Evolutionary conservation across 2,329 filamentous ascomycete genomes (phyloP).

Genomic region (Pestalotiopsis sp.): DNA sequence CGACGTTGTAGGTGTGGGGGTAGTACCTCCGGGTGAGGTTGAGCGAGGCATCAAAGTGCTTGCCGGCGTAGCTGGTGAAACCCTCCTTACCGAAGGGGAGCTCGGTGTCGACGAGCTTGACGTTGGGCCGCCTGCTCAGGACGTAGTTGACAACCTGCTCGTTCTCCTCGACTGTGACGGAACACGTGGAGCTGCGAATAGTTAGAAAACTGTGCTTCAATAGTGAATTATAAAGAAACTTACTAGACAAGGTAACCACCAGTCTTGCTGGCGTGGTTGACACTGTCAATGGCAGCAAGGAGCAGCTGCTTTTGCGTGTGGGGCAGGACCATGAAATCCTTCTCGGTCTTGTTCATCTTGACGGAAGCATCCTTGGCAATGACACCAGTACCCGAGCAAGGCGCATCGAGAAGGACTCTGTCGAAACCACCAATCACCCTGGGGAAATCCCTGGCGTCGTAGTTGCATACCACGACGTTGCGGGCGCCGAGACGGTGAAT

Average conservation of each 20-base stretch:
- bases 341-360: conserved; percentile 97
- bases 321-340: conserved; percentile 90
- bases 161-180: conserved; percentile 89
- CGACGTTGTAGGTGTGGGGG: conserved; percentile 87
- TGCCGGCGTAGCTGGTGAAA: conserved; percentile 88
- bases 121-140: conserved; percentile 87
- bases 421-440: conserved; percentile 96
- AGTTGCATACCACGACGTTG: conserved; percentile 94
- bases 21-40: conserved; percentile 85
- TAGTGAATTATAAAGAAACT: not conserved
- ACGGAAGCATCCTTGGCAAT: conserved; percentile 96
- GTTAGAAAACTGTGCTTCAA: not conserved
- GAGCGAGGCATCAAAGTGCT: conserved; percentile 86
- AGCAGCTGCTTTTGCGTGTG: conserved; percentile 95
- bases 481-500: conserved; percentile 91
- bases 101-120: conserved; percentile 89
- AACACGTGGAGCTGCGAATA: conserved; percentile 73
- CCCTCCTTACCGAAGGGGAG: conserved; percentile 90
- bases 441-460: conserved; percentile 93
- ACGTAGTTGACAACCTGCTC: conserved; percentile 94
- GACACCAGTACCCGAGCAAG: conserved; percentile 91
- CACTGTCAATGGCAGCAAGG: conserved; percentile 90
- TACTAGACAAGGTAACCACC: conserved; percentile 90
- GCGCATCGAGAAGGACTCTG: conserved; percentile 89
- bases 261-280: conserved; percentile 88